Base-by-base conservation (phyloP, 2,329 filamentous ascomycete genomes). In the Arthrobotrys pseudoclavata region DNA sequence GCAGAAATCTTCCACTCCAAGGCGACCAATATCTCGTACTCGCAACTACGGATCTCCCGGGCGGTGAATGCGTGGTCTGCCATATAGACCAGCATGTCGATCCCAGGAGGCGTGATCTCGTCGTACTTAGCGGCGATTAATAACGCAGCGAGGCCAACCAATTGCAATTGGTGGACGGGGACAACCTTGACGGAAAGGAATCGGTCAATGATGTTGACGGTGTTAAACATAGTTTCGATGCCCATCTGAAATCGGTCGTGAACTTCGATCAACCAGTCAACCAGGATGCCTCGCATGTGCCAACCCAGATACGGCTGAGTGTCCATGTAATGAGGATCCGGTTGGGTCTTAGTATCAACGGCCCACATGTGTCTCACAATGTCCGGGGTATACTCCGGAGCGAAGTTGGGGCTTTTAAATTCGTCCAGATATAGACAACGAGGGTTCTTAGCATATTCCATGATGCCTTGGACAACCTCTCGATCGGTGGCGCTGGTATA, bases 211-310 rank as follows among this genome's bases (percentile, higher is more conserved):
- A 96, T 97, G 86, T 99, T 99, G 85, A 97, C 92, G 26, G 91
- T 92, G 72, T 98, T 89, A 85, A 97, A 99, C 4, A 99, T 86
- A 0, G 96, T 99, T 86, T 99, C 96, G 0, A 95, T 95, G 7
- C 98, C 89, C 29, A 99, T 88, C 40, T 88, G 89, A 85, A 99
- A 99, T 40, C 96, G 92, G 81, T 91, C 89, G 83, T 99, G 96
- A 31, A 99, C 96, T 84, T 99, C 94, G 55, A 98, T 92, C 50
- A 99, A 87, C 96, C 96, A 99, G 84, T 98, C 96, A 90, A 99
- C 96, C 68, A 99, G 87, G 22, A 98, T 93, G 4, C 94, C 91
- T 55, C 96, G 93, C 96, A 98, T 99, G 1, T 94, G 97, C 96
- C 96, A 99, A 83, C 97, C 93, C 71, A 99, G 96, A 84, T 98